Conservation (phyloP, 1,139 yeast species). For the Meyerozyma elateridarum region DNA sequence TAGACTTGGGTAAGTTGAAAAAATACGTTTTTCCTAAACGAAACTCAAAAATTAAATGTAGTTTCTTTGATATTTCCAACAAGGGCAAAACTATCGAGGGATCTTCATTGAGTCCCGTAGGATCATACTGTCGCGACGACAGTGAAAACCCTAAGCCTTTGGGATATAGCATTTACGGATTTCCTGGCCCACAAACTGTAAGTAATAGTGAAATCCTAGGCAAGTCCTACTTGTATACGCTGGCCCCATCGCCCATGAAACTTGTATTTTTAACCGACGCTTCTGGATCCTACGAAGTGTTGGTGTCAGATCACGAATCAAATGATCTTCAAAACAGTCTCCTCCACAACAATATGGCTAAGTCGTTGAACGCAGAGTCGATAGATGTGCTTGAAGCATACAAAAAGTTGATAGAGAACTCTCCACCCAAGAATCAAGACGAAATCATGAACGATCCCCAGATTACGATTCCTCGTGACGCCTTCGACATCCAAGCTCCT, state of each 20-base stretch:
- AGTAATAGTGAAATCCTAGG: slow-evolving; percentile 18
- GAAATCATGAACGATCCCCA: slow-evolving; percentile 9
- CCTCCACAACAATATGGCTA: slow-evolving; percentile 24
- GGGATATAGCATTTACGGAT: slow-evolving; percentile 23
- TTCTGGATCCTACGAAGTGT: slow-evolving; percentile 17
- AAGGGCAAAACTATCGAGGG: slow-evolving; percentile 13
- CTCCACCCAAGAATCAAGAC: slow-evolving; percentile 9
- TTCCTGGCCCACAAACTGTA: slow-evolving; percentile 27
- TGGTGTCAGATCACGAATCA: slow-evolving; percentile 12
- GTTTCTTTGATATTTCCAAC: slow-evolving; percentile 10
- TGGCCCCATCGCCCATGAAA: slow-evolving; percentile 15
- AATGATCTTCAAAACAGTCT: slow-evolving; percentile 20
- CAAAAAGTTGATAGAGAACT: slow-evolving; percentile 9
- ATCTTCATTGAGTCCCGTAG: slow-evolving; percentile 14
- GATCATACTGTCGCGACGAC: slow-evolving; percentile 21
- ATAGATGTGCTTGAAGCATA: slow-evolving; percentile 16
- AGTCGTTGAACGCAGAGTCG: slow-evolving; percentile 10
- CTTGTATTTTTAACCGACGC: slow-evolving; percentile 17
- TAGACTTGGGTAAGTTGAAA: slow-evolving; percentile 27
- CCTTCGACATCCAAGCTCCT: slow-evolving; percentile 15
- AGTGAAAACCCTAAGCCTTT: slow-evolving; percentile 13
- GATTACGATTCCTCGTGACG: slow-evolving; percentile 12
- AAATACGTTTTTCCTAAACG: slow-evolving; percentile 18
- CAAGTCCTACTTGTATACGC: slow-evolving; percentile 13
- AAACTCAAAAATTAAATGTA: slow-evolving; percentile 8